A percentile compares a stretch with the other conserved stretches of the same genome.
Evolutionary conservation across 2,329 filamentous ascomycete species (phyloP).

Genomic region (Ophiostoma quercus): DNA sequence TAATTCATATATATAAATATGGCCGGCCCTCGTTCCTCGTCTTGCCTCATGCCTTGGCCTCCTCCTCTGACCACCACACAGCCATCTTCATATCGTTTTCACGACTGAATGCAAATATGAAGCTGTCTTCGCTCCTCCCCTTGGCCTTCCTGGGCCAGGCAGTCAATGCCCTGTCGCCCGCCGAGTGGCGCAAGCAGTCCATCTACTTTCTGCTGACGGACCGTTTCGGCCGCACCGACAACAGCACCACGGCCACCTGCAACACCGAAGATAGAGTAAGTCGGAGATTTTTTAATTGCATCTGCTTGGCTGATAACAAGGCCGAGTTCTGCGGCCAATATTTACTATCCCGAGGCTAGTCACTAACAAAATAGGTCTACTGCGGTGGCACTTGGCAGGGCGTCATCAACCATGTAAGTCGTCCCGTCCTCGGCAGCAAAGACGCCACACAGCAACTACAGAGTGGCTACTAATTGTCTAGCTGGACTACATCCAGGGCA

Average conservation of each 20-base stretch:
- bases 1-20: background rate
- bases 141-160: slow-evolving; percentile 9
- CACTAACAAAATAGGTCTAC: slow-evolving; percentile 35
- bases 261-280: slow-evolving; percentile 28
- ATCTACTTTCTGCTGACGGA: slow-evolving; percentile 58
- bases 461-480: background rate
- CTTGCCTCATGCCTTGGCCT: background rate
- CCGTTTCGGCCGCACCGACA: slow-evolving; percentile 47
- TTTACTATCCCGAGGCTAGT: background rate
- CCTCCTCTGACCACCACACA: background rate
- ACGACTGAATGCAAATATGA: slow-evolving; percentile 10
- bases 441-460: too few species aligned
- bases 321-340: background rate
- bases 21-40: background rate
- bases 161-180: slow-evolving; percentile 21
- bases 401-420: slow-evolving; percentile 43
- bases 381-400: slow-evolving; percentile 59
- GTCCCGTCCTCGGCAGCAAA: background rate
- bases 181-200: slow-evolving; percentile 48
- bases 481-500: slow-evolving; percentile 58
- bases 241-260: slow-evolving; percentile 42
- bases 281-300: background rate
- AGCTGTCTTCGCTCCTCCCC: slow-evolving; percentile 14
- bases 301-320: background rate
- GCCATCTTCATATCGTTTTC: background rate